These are phyloP conservation scores for Tylopilus intermedius DNA, from an alignment of 768 basidiomycete genomes.

Conservation along the genomic window DNA sequence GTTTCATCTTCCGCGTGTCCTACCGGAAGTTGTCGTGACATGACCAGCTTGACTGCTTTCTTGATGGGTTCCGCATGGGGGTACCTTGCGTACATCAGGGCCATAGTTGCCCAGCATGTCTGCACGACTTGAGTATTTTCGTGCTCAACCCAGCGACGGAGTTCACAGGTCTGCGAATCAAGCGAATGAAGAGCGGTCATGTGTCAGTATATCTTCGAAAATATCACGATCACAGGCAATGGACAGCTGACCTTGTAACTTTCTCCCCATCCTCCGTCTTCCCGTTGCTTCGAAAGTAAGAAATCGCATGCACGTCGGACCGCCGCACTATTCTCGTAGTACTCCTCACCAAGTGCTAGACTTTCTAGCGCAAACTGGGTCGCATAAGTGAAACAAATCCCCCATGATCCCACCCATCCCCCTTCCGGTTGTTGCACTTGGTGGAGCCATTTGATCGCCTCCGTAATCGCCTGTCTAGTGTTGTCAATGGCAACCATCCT, in stretches of 20 bases:
- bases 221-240: background rate
- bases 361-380: conserved; percentile 95
- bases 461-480: conserved; percentile 45
- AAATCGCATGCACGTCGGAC: conserved; percentile 80
- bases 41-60: conserved; percentile 74
- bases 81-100: conserved; percentile 86
- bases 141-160: conserved; percentile 75
- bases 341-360: conserved; percentile 85
- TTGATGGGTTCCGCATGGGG: conserved; percentile 78
- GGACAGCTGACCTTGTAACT: conserved; percentile 74
- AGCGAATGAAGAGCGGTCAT: background rate
- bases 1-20: conserved; percentile 22
- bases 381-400: conserved; percentile 97
- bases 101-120: conserved; percentile 89
- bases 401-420: conserved; percentile 95
- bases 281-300: conserved; percentile 73
- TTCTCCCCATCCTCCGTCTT: conserved; percentile 97
- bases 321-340: conserved; percentile 65
- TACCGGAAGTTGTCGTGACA: conserved; percentile 81
- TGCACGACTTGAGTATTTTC: conserved; percentile 83
- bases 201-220: background rate
- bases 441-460: conserved; percentile 80
- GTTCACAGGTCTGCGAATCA: conserved; percentile 70
- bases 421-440: conserved; percentile 74
- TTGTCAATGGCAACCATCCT: background rate